Evolutionary conservation across 2,329 filamentous ascomycete genomes (phyloP).

Genomic region (Fusarium duplospermum): DNA sequence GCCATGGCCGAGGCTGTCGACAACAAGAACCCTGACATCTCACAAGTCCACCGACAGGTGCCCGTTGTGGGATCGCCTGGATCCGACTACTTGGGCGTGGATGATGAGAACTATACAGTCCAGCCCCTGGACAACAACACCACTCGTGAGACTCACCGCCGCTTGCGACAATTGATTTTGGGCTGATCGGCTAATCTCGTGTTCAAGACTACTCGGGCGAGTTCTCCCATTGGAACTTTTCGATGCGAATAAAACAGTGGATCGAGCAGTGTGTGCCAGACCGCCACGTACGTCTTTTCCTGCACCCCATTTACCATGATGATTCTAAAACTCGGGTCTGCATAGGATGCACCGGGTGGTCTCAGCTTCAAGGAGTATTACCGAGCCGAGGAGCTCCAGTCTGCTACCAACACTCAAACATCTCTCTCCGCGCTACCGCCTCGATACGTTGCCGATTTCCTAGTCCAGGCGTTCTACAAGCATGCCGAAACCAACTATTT

Average conservation of each 20-base stretch:
- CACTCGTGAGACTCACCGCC: slow-evolving; percentile 49
- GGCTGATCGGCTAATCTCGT: slow-evolving; percentile 16
- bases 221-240: slow-evolving; percentile 66
- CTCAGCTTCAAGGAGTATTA: slow-evolving; percentile 56
- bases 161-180: not conserved
- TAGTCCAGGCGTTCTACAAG: slow-evolving; percentile 60
- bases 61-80: slow-evolving; percentile 36
- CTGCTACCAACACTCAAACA: slow-evolving; percentile 52
- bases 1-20: slow-evolving; percentile 57
- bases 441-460: slow-evolving; percentile 59
- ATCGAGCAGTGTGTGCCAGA: slow-evolving; percentile 56
- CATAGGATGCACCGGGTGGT: slow-evolving; percentile 43
- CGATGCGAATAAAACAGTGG: slow-evolving; percentile 62
- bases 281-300: slow-evolving; percentile 42
- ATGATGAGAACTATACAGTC: slow-evolving; percentile 55
- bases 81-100: slow-evolving; percentile 44
- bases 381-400: slow-evolving; percentile 59
- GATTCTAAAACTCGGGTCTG: not conserved
- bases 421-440: slow-evolving; percentile 58
- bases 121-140: slow-evolving; percentile 55
- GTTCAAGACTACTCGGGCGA: slow-evolving; percentile 61
- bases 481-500: slow-evolving; percentile 62
- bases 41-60: slow-evolving; percentile 33
- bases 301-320: not conserved
- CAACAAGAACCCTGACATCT: slow-evolving; percentile 42